Base-by-base conservation (phyloP, 768 basidiomycete genomes). In the Thelephora aurantiotincta region DNA sequence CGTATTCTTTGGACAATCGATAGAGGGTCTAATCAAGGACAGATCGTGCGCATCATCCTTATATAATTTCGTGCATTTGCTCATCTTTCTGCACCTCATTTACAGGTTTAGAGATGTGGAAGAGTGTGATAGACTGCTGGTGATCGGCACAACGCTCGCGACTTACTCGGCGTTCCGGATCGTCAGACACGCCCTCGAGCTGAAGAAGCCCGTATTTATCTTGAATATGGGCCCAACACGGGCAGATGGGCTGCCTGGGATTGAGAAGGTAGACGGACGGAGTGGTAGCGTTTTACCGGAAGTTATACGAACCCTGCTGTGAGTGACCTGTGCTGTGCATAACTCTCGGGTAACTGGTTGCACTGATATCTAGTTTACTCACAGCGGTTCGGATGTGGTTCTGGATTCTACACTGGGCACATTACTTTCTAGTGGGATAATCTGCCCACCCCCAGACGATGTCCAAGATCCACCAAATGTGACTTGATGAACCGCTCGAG, bases 1-100 rank as follows among this genome's bases (percentile, higher is more conserved):
- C 14, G 74, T 88, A 9, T 92, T 92, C 60, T 93, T 93, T 56
- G 92, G 92, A 30, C 92, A 94, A 65, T 85, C 88, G 0, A 87
- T 97, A 53, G 69, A 78, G 9, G 60, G 69, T 19, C 50, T 65
- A 33, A 70, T 84, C 45, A 83, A 75, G 58, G 74, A 80, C 38
- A 71, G 74, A 56, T 90, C 91, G 85, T 88, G 60, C 58, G 82
- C 60, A 18, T 35, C 22, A 12, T 3, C 16, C 1, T 20, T 20
- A 13, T 23, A 16, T 12, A 18, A 43, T 13, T 35, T 14, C 48
- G 34, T 46, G 33, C 51, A 38, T 19, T 45, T 30, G 47, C 18
- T 30, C 43, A 35, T 16, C 5, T 23, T 43, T 16, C 16, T n/a
- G 23, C 7, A 26, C 7, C 30, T 14, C 22, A 1, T 41, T 14